Base-by-base conservation (phyloP, 352 stramenopile species). In the Globisporangium iwayamae region DNA sequence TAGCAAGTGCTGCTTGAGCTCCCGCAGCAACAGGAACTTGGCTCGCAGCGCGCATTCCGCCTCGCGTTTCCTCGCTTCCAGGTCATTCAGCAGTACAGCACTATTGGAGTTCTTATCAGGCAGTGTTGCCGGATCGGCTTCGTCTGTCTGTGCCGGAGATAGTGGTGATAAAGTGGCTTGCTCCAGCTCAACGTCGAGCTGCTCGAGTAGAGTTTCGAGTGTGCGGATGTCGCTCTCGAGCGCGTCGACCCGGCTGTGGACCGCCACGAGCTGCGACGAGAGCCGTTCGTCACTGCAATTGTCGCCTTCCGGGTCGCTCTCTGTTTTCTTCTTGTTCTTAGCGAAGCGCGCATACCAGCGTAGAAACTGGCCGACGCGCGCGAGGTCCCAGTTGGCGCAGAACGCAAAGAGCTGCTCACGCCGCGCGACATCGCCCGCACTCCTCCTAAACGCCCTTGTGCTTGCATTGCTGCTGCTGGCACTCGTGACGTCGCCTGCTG, bases 351-450 rank as follows among this genome's bases (percentile, higher is more conserved):
- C 69, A 67, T 89, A 87, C 75, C 81, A 92, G 25, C 79, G 70
- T 67, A 92, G 47, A 34, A 90, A 78, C 38, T 83, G 79, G 0
- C 60, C 68, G 32, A 92, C 64, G 18, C 61, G 71, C 32, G 71
- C 56, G 2, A 90, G 63, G 60, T 89, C 74, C 83, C 83, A 91
- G 59, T 88, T 70, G 34, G 60, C 64, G 25, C 80, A 90, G 63
- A 90, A 90, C 7, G 22, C 63, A 41, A 92, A 88, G 30, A 87
- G 57, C 53, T 82, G 68, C 39, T 72, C 67, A 34, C 80, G 77
- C 10, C 72, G 66, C 22, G 77, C 80, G 20, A 89, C 56, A 39
- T 89, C 78, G 6, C 14, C 43, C 1, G 71, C 78, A 1, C 54
- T 77, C 25, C 76, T 73, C 13, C 76, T 69, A 18, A 79, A 67